Evolutionary conservation across 2,329 filamentous ascomycete species (phyloP).

Genomic region (Aaosphaeria arxii): DNA sequence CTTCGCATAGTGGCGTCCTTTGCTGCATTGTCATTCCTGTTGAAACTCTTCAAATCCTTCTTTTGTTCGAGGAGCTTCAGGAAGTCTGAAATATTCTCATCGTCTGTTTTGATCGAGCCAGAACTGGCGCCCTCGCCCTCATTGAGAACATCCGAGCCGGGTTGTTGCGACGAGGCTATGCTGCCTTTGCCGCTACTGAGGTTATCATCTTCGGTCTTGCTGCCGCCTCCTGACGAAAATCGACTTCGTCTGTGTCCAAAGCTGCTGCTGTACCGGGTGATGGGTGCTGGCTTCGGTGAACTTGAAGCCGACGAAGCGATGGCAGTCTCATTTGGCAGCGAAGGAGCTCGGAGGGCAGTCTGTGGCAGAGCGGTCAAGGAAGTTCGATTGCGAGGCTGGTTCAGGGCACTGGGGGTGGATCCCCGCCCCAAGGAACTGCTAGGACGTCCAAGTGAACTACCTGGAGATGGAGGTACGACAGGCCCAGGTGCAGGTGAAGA

Average conservation of each 20-base stretch:
- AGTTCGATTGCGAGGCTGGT: conserved; percentile 64
- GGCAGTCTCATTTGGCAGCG: conserved; percentile 59
- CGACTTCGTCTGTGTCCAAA: conserved; percentile 82
- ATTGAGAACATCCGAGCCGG: conserved; percentile 75
- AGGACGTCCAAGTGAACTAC: conserved; percentile 44
- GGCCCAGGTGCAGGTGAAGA: conserved; percentile 69
- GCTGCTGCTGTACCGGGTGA: conserved; percentile 88
- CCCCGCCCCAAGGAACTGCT: conserved; percentile 18
- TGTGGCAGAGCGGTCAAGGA: conserved; percentile 75
- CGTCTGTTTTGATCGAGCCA: conserved; percentile 71
- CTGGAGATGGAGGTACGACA: conserved; percentile 53
- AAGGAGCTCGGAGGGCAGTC: conserved; percentile 66
- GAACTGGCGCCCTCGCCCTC: conserved; percentile 63
- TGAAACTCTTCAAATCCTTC: conserved; percentile 81
- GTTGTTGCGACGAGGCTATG: conserved; percentile 65
- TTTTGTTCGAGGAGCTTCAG: conserved; percentile 83
- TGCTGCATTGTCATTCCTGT: conserved; percentile 56
- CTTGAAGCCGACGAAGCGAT: conserved; percentile 66
- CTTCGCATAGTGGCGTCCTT: conserved; percentile 69
- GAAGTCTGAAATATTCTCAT: conserved; percentile 92
- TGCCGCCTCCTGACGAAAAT: conserved; percentile 71
- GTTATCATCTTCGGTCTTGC: conserved; percentile 70
- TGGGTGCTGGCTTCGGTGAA: conserved; percentile 74
- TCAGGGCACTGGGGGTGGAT: conserved; percentile 21
- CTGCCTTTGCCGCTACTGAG: conserved; percentile 78